Evolutionary conservation across 2,329 filamentous ascomycete genomes (phyloP).

Genomic region (Cercospora berteroae): DNA sequence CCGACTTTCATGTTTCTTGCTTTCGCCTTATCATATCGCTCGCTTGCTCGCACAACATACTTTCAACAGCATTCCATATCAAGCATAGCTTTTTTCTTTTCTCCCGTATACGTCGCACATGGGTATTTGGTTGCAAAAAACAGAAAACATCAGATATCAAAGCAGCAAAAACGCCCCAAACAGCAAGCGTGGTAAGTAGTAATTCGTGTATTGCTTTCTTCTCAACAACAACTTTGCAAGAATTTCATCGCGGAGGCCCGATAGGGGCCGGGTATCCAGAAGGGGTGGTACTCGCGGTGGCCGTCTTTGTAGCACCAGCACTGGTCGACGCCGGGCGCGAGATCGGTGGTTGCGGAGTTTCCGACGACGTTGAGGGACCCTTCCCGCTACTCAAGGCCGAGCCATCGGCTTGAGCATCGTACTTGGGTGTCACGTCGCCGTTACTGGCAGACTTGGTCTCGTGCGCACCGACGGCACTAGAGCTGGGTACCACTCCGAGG

Average conservation of each 20-base stretch:
- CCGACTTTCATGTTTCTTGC: neutral
- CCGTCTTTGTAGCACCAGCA: constrained; percentile 22
- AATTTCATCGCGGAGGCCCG: constrained; percentile 39
- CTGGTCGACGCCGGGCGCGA: constrained; percentile 25
- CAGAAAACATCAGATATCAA: constrained; percentile 14
- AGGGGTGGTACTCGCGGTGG: constrained; percentile 31
- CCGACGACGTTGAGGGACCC: constrained; percentile 22
- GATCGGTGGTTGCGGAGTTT: constrained; percentile 25
- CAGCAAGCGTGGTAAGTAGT: neutral
- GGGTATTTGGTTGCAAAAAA: constrained; percentile 21
- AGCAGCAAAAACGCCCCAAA: constrained; percentile 10
- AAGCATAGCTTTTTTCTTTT: constrained; percentile 23
- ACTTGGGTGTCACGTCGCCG: constrained; percentile 40
- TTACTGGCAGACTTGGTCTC: constrained; percentile 19
- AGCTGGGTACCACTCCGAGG: constrained; percentile 35
- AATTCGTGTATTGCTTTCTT: constrained; percentile 14
- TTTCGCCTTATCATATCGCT: neutral
- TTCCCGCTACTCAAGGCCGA: constrained; percentile 23
- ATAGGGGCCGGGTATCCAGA: constrained; percentile 43
- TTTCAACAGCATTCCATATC: constrained; percentile 9
- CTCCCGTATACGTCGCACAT: constrained; percentile 21
- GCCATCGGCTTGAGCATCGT: constrained; percentile 31
- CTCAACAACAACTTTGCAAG: constrained; percentile 19
- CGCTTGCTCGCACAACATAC: neutral
- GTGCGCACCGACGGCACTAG: constrained; percentile 18